Evolutionary conservation across 2,329 filamentous ascomycete species (phyloP), one percentile per base, ranked within the genome.

Genomic region (Tympanopsis confertula): DNA sequence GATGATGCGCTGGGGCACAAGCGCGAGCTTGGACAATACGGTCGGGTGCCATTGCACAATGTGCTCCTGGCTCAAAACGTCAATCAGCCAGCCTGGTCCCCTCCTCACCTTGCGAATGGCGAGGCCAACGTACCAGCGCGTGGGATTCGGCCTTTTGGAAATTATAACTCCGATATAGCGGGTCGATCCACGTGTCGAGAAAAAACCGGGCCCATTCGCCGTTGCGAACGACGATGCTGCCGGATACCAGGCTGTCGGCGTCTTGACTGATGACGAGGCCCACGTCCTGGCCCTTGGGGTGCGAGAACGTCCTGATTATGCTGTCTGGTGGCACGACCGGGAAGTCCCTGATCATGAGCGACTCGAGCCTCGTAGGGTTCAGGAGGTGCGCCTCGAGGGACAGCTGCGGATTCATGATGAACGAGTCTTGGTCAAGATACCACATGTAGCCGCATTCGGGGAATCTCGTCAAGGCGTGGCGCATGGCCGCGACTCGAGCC

Each of bases 31-130:
- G 26, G 89, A 86, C 10, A 98, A 73, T 33, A 98, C 82, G 0
- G 91, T 98, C 19, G 89, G 87, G 55, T 98, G 91, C 93, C 91
- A 98, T 66, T 94, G 89, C 22, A 86, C 77, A 47, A 89, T 82
- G 54, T 91, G 85, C 60, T 89, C 84, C 83, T 88, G 44, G 12
- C 20, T 5, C 32, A 17, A 20, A 24, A 35, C 37, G 18, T 26
- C 29, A 24, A 18, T 20, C 19, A 26, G 15, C 3, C 24, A 19
- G 15, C 47, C 20, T 42, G 15, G 24, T 13, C 18, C 5, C 15
- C 3, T 17, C 13, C 12, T 10, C 35, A 18, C 32, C 13, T 17
- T 35, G 30, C 13, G 20, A 10, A 14, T 19, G 29, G 19, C 19
- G 37, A 20, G 20, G 32, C 13, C 17, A 30, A 56, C 78, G 54